phyloP scores from a whole-genome alignment of 1,284 basidiomycete genomes.

The Ceratorhiza oryzae-sativae region DNA sequence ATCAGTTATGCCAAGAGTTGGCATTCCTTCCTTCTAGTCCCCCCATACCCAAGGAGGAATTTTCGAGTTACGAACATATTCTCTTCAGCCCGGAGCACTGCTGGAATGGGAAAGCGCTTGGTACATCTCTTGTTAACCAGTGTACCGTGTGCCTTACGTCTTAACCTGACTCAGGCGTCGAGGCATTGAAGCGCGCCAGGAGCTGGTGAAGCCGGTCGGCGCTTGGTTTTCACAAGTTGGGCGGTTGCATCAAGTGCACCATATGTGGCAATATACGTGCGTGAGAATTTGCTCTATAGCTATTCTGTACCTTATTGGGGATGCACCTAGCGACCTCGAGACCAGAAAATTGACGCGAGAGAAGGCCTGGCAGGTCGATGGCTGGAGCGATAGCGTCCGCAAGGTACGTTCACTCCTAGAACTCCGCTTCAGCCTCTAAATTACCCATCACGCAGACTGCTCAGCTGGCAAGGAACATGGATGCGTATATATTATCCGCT shows the following conservation, averaged over 20 bases:
- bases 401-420: slow-evolving; percentile 63
- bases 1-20: slow-evolving; percentile 90
- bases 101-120: slow-evolving; percentile 94
- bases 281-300: slow-evolving; percentile 48
- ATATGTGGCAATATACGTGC: slow-evolving; percentile 93
- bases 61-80: slow-evolving; percentile 88
- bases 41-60: slow-evolving; percentile 86
- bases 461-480: slow-evolving; percentile 78
- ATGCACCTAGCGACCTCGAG: slow-evolving; percentile 68
- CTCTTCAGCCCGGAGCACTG: slow-evolving; percentile 74
- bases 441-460: slow-evolving; percentile 64
- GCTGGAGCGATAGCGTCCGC: slow-evolving; percentile 92
- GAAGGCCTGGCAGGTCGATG: slow-evolving; percentile 89
- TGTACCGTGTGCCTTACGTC: neutral
- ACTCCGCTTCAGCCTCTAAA: slow-evolving; percentile 21
- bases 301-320: slow-evolving; percentile 34
- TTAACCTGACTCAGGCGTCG: slow-evolving; percentile 62
- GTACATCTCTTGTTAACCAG: slow-evolving; percentile 55
- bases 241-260: slow-evolving; percentile 70
- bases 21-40: slow-evolving; percentile 91
- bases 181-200: slow-evolving; percentile 86
- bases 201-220: slow-evolving; percentile 85
- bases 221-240: slow-evolving; percentile 96
- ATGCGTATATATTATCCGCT: slow-evolving; percentile 75
- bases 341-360: slow-evolving; percentile 82